Evolutionary conservation across 208 protist species (phyloP).

Genomic region (Trypanosoma grayi): DNA sequence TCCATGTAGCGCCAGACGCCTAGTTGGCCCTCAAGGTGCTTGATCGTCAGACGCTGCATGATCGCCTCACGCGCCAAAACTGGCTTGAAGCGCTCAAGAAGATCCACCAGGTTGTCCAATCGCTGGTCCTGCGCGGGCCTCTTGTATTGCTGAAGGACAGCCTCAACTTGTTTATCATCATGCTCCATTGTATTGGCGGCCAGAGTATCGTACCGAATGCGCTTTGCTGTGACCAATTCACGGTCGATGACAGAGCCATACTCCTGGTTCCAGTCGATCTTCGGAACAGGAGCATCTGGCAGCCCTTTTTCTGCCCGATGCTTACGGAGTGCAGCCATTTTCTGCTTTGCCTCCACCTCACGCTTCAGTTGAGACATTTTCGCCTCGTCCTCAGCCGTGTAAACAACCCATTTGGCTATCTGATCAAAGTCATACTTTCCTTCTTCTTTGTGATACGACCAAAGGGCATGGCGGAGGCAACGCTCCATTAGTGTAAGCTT

Average conservation of each 20-base stretch:
- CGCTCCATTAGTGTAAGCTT: conserved; percentile 91
- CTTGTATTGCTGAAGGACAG: conserved; percentile 82
- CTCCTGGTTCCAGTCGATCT: conserved; percentile 77
- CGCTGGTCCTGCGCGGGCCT: conserved; percentile 81
- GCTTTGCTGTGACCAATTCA: conserved; percentile 88
- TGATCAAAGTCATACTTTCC: conserved; percentile 81
- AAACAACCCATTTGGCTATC: conserved; percentile 90
- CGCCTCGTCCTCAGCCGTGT: conserved; percentile 86
- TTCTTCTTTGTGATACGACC: conserved; percentile 91
- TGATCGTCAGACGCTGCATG: conserved; percentile 91
- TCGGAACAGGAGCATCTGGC: conserved; percentile 57
- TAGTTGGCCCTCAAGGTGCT: conserved; percentile 91
- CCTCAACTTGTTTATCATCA: conserved; percentile 86
- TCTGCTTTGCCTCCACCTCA: conserved; percentile 72
- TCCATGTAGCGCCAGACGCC: conserved; percentile 93
- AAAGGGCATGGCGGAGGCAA: conserved; percentile 89
- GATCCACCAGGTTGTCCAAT: conserved; percentile 83
- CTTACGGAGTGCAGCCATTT: conserved; percentile 73
- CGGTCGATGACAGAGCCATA: conserved; percentile 78
- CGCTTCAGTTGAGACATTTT: conserved; percentile 74
- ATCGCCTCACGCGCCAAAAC: conserved; percentile 91
- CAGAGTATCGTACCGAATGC: conserved; percentile 84
- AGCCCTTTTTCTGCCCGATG: conserved; percentile 58
- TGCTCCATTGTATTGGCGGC: conserved; percentile 72
- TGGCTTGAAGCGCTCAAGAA: conserved; percentile 92